Percentiles rank a stretch among this genome's conserved stretches.
Evolutionary conservation across 768 basidiomycete genomes (phyloP).

Genomic region (Psilocybe sp.): DNA sequence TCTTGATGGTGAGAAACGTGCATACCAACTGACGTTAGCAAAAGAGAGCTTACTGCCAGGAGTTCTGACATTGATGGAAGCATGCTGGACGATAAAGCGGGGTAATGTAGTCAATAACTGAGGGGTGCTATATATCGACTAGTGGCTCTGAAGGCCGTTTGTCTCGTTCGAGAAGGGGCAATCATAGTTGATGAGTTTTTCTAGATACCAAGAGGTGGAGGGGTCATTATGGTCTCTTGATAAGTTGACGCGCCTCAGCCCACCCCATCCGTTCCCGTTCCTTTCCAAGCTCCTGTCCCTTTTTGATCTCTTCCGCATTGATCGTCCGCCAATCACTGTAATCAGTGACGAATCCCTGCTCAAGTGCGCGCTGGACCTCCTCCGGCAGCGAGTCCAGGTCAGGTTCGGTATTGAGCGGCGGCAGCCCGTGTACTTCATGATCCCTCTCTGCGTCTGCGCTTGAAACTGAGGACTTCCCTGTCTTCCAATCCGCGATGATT

Average conservation of each 20-base stretch:
- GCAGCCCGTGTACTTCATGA: constrained; percentile 10
- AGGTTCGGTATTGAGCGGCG: constrained; percentile 32
- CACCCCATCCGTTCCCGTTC: constrained; percentile 78
- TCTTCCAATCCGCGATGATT: constrained; percentile 57
- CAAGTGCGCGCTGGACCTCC: constrained; percentile 42
- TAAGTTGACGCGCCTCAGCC: constrained; percentile 46
- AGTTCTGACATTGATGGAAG: no score
- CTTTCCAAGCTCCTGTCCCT: constrained; percentile 57
- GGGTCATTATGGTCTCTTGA: not conserved
- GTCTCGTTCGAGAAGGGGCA: no score
- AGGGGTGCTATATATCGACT: no score
- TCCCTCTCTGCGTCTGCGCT: constrained; percentile 8
- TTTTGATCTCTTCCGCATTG: constrained; percentile 65
- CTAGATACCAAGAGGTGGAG: no score
- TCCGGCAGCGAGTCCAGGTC: constrained; percentile 45
- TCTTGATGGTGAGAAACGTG: no score
- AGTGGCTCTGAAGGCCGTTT: no score
- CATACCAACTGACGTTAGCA: no score
- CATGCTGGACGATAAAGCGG: no score
- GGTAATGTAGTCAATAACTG: no score
- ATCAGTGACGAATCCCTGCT: constrained; percentile 44
- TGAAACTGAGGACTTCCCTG: not conserved
- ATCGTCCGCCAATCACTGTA: constrained; percentile 77
- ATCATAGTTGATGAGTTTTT: no score
- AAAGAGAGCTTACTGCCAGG: no score